These are phyloP conservation scores for Cryptomeria japonica DNA, from an alignment of 75 land plant genomes.

Conservation along the genomic window DNA sequence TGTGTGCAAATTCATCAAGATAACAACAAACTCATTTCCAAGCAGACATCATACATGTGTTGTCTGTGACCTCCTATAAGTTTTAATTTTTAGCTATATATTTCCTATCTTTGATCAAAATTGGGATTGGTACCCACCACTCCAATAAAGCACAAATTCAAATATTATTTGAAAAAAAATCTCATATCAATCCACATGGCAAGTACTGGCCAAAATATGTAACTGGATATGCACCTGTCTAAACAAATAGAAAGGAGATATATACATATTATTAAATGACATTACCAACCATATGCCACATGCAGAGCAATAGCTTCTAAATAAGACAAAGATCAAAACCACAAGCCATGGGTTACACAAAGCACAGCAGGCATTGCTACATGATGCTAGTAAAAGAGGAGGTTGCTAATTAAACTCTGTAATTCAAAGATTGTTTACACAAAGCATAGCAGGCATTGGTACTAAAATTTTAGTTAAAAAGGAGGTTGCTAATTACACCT, in stretches of 20 bases:
- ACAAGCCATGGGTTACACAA: neutral
- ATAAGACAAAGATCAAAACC: neutral
- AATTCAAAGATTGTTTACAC: no score
- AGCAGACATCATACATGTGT: neutral
- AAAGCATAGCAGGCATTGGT: no score
- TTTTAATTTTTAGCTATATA: neutral
- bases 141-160: neutral
- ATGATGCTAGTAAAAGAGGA: no score
- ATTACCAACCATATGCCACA: neutral
- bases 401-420: no score
- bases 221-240: neutral
- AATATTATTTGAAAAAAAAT: no score
- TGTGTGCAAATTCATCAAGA: neutral
- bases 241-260: neutral
- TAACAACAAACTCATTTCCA: neutral
- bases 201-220: neutral
- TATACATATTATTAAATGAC: no score
- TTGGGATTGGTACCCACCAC: neutral
- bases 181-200: neutral
- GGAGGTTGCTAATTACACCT: no score
- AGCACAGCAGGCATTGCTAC: no score
- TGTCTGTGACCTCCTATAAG: neutral
- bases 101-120: neutral
- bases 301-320: neutral
- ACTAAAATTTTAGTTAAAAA: no score